Percentiles rank a stretch among this genome's conserved stretches.
phyloP scores from a whole-genome alignment of 106 monocot genomes.

The Dendrobium chrysotoxum region DNA sequence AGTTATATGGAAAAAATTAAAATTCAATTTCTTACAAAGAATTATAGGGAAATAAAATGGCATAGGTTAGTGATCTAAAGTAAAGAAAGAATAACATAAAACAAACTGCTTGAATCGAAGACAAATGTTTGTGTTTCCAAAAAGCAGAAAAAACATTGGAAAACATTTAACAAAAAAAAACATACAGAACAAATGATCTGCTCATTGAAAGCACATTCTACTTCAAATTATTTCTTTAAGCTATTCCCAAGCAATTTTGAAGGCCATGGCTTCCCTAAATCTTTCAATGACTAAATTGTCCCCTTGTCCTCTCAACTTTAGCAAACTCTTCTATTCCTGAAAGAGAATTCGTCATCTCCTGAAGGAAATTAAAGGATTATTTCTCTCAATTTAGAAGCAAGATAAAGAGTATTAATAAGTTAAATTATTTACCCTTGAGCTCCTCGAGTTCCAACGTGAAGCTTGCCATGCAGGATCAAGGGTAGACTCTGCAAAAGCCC shows the following conservation, averaged over 20 bases:
- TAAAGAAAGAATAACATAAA: neutral
- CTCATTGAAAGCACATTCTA: neutral
- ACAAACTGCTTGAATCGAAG: neutral
- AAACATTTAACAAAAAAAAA: neutral
- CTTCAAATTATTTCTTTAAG: neutral
- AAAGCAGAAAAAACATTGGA: neutral
- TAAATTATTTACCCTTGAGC: neutral
- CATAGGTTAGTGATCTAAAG: neutral
- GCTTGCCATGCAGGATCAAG: neutral
- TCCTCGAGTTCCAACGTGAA: constrained; percentile 1
- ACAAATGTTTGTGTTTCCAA: neutral
- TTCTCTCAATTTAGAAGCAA: neutral
- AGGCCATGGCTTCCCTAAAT: neutral
- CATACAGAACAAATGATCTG: neutral
- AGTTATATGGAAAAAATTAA: too few relatives aligned
- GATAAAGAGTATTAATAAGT: neutral
- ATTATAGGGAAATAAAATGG: neutral
- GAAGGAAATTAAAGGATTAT: neutral
- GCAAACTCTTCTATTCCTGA: neutral
- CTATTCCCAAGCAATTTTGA: too few relatives aligned
- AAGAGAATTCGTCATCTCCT: neutral
- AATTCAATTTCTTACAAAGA: neutral
- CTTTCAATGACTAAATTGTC: neutral
- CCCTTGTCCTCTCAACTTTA: neutral
- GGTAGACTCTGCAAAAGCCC: constrained; percentile 13